Base-by-base conservation (phyloP, 495 filamentous ascomycete genomes). In the Chaetomidium leptoderma region DNA sequence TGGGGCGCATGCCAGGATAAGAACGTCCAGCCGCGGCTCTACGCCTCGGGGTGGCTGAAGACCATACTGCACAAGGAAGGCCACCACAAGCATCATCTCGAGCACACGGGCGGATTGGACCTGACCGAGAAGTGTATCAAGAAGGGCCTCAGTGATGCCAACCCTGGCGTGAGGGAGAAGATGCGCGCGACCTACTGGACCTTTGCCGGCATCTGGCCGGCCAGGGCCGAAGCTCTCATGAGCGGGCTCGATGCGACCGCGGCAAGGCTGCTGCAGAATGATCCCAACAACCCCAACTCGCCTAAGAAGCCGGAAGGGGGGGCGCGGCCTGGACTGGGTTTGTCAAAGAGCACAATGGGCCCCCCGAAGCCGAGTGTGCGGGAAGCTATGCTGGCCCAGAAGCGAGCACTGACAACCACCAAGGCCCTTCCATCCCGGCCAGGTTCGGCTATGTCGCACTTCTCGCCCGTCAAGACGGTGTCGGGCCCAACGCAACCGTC, bases 101-200 rank as follows among this genome's bases (percentile, higher is more conserved):
- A 97, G 64, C 90, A 93, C 67, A 79, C 83, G 27, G 91, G 90
- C 21, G 86, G 89, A 4, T 63, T 95, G 14, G 90, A 95, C 36
- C 57, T 89, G 32, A 81, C 95, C 11, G 91, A 95, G 37, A 95
- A 95, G 67, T 89, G 84, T 60, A 81, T 98, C 64, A 91, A 86
- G 70, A 93, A 89, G 63, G 86, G 92, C 14, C 77, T 98, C 1
- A 78, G 77, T 6, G 93, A 98, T 72, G 80, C 92, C 7, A 96
- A 96, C 65, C 90, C 91, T 3, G 85, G 80, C 33, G 92, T 97
- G 32, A 81, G 92, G 60, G 89, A 95, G 70, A 83, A 81, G 27
- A 90, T 89, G 81, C 83, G 93, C 62, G 75, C 79, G 30, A 88
- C 90, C 3, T 98, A 88, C 68, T 97, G 92, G 91, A 78, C 77